Evolutionary conservation across 2,329 filamentous ascomycete genomes (phyloP).

Genomic region (Penicillium fuscoglaucum): DNA sequence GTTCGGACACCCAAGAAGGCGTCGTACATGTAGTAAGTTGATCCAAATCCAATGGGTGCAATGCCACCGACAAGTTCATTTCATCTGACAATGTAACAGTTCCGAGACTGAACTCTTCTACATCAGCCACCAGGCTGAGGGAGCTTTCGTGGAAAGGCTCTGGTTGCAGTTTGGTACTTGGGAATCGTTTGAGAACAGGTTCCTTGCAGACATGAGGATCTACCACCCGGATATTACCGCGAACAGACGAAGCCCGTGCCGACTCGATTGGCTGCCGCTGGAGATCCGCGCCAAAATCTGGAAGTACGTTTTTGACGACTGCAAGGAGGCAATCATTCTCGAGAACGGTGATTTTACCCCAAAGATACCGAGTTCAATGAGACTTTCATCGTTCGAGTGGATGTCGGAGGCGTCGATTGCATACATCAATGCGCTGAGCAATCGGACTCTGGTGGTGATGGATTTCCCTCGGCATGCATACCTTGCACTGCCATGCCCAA

Average conservation of each 20-base stretch:
- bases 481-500: background rate
- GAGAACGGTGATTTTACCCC: background rate
- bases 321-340: background rate
- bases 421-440: background rate
- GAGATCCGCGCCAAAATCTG: background rate
- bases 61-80: background rate
- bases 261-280: background rate
- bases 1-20: background rate
- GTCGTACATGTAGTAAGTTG: background rate
- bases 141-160: too few relatives aligned
- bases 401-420: background rate
- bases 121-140: background rate
- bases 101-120: background rate
- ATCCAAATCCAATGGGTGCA: background rate
- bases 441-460: background rate
- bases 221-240: background rate
- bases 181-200: background rate
- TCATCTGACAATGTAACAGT: background rate
- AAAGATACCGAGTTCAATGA: background rate
- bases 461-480: background rate
- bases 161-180: background rate
- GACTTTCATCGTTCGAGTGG: background rate
- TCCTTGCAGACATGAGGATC: background rate
- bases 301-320: background rate
- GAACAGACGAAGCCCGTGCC: background rate